These are phyloP conservation scores for Zancudomyces culisetae DNA, from an alignment of 371 early-diverging fungal genomes.

Conservation along the genomic window DNA sequence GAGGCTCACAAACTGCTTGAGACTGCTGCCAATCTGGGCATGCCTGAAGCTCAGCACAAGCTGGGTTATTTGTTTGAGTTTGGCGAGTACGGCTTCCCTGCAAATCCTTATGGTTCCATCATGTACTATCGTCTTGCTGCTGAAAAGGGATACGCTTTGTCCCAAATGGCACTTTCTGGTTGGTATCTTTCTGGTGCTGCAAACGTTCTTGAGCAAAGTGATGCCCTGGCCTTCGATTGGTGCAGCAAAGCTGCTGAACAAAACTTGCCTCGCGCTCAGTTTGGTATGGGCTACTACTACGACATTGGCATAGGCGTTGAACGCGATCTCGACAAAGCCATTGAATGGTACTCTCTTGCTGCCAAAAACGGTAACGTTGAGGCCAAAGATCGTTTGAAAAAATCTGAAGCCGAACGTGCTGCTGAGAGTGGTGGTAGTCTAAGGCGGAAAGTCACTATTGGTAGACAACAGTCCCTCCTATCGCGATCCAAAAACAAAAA, in stretches of 20 bases:
- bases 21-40: conserved; percentile 33
- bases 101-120: conserved; percentile 15
- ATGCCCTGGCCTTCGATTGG: conserved; percentile 80
- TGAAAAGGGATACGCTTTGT: conserved; percentile 70
- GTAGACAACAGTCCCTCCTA: not conserved
- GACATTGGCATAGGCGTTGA: conserved; percentile 69
- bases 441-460: not conserved
- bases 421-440: not conserved
- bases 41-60: conserved; percentile 30
- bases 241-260: conserved; percentile 63
- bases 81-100: conserved; percentile 29
- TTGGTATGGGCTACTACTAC: conserved; percentile 79
- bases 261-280: conserved; percentile 75
- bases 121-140: conserved; percentile 60
- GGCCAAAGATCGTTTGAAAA: conserved; percentile 28
- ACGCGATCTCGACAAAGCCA: conserved; percentile 43
- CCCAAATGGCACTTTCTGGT: conserved; percentile 80
- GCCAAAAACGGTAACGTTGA: conserved; percentile 27
- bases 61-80: conserved; percentile 40
- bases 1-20: conserved; percentile 36
- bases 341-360: conserved; percentile 51
- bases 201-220: conserved; percentile 45
- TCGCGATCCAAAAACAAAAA: not conserved
- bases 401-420: not conserved
- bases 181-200: conserved; percentile 90